phyloP scores from a whole-genome alignment of 2,329 filamentous ascomycete species.

The Colletotrichum sp. region DNA sequence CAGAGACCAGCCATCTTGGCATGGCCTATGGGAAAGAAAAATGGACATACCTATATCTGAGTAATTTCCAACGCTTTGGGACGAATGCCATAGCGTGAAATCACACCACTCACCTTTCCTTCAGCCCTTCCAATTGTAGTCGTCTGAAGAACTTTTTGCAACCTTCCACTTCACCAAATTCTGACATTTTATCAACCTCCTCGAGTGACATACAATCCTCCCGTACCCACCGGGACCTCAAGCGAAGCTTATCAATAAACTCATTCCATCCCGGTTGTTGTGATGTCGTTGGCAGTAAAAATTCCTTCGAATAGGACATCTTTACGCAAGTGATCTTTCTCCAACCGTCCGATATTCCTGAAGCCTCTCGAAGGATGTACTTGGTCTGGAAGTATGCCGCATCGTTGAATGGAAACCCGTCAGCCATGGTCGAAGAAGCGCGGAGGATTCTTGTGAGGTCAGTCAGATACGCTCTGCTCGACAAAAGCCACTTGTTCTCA shows the following conservation, averaged over 20 bases:
- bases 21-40: background rate
- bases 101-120: background rate
- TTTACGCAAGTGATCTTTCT: background rate
- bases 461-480: background rate
- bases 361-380: background rate
- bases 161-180: background rate
- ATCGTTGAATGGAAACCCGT: background rate
- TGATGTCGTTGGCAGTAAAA: rapidly evolving
- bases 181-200: background rate
- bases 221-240: background rate
- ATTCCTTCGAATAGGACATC: background rate
- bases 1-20: background rate
- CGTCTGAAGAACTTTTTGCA: background rate
- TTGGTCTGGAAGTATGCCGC: background rate
- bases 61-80: background rate
- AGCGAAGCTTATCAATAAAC: background rate
- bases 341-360: background rate
- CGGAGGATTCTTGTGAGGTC: background rate
- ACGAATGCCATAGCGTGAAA: background rate
- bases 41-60: background rate
- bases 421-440: background rate
- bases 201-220: background rate
- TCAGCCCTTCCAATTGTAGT: background rate
- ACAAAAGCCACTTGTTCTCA: background rate
- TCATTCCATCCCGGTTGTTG: background rate